Base-by-base conservation (phyloP, 2,329 filamentous ascomycete species). In the Ilyonectria sp. region DNA sequence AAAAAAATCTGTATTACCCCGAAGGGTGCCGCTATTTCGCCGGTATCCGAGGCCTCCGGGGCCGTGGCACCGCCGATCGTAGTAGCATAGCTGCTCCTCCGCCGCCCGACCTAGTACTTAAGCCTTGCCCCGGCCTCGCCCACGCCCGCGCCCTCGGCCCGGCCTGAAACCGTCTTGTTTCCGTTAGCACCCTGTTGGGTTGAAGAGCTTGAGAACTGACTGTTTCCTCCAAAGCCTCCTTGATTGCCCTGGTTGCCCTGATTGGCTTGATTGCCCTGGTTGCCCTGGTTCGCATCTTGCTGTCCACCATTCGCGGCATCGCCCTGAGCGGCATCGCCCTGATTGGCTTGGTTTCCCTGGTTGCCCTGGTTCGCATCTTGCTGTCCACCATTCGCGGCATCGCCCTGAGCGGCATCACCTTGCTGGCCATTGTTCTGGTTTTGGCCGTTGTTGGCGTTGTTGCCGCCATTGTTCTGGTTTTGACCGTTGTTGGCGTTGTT, bases 401-500 rank as follows among this genome's bases (percentile, higher is more conserved):
- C 63, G 21, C 62, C 59, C 7, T 47, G 44, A 26, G 19, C 21
- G 43, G 21, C 54, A 44, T 47, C 49, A 29, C 19, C 54, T n/a
- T 63, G 37, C 19, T 64, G 33, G 17, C 56, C 63, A 21, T 63
- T 49, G 37, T 70, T 67, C 37, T 65, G 60, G 49, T 61, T 52
- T 23, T 65, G 55, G 2, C 63, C 37, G n/a, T 64, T 47, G 1
- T 60, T 63, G 4, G 55, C 62, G 17, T 67, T 46, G 35, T 66
- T 60, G 60, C 54, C 65, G 10, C 58, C 60, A 29, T 49, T 60
- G 44, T 66, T 54, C 10, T 74, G 67, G 13, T 58, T 70, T 1
- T 69, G 56, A 43, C 71, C 65, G 46, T 68, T 67, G 3, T 52
- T 59, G 2, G 56, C 58, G n/a, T 73, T 63, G 46, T 64, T 65